Percentiles rank a stretch among this genome's conserved stretches.
These are phyloP conservation scores for Agroathelia rolfsii DNA, from an alignment of 1,284 basidiomycete species.

Conservation along the genomic window DNA sequence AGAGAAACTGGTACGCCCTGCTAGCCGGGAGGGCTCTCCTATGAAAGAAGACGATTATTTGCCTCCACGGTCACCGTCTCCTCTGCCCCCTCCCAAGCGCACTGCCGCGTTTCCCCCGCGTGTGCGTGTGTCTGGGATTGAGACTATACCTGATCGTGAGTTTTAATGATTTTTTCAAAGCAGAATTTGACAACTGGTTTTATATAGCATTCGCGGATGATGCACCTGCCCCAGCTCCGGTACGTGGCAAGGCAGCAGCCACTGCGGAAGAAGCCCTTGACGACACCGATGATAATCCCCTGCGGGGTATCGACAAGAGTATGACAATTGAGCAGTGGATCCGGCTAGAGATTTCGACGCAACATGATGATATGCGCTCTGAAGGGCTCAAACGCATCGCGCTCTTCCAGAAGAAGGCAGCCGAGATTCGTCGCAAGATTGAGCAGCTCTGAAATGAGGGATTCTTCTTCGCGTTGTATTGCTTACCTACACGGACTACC, in stretches of 20 bases:
- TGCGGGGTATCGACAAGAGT: slow-evolving; percentile 54
- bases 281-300: slow-evolving; percentile 13
- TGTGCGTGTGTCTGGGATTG: no score
- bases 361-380: slow-evolving; percentile 49
- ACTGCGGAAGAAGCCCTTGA: slow-evolving; percentile 1
- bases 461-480: no score
- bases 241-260: slow-evolving; percentile 9
- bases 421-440: slow-evolving; percentile 41
- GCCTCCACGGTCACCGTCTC: slow-evolving; percentile 1
- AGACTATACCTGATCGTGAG: no score
- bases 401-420: slow-evolving; percentile 47
- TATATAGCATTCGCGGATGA: background rate
- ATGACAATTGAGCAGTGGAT: slow-evolving; percentile 77
- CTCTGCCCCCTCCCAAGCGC: slow-evolving; percentile 3
- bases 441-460: slow-evolving; percentile 25
- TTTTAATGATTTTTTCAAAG: slow-evolving; percentile 2
- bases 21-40: slow-evolving; percentile 3
- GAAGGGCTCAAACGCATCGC: slow-evolving; percentile 54
- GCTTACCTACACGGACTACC: no score
- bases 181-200: no score
- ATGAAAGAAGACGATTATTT: slow-evolving; percentile 3
- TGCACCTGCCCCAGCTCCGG: background rate
- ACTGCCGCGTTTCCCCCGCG: background rate
- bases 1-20: background rate
- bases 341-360: slow-evolving; percentile 53